Evolutionary conservation across 805 yeast species (phyloP), one percentile per base, ranked within the genome.

Genomic region (Wickerhamia fluorescens): DNA sequence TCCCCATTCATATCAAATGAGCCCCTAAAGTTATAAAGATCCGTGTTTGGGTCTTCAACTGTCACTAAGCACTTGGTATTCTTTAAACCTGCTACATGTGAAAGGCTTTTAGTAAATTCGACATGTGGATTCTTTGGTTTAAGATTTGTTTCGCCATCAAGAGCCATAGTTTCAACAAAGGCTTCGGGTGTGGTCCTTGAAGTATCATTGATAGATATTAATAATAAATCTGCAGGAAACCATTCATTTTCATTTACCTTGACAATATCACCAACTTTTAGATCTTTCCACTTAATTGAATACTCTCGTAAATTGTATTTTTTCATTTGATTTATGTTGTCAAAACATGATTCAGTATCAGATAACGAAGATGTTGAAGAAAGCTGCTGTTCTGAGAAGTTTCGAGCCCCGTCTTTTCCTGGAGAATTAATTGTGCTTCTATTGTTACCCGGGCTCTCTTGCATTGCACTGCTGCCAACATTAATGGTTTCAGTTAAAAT

Each of bases 61-160:
- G 80, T 72, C 3, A 85, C 59, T 3, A 69, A 56, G 0, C 75
- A 78, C 15, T 64, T 58, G 12, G 76, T 49, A 23, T 60, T 58
- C 16, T 65, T 66, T 29, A 84, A 49, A 0, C 71, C 71, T 2
- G 65, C 51, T 0, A 75, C 79, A 3, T 66, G 58, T 14, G 66
- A 58, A 24, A 78, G 62, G 7, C 54, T 38, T 10, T 70, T 68
- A 23, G 77, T 66, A 2, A 89, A 41, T 36, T 77, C 83, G 2
- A 69, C 63, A 37, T 78, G 81, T 0, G 95, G 83, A 12, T 61
- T 58, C 42, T 74, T 77, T 6, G 83, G 68, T 52, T 92, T 92
- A 36, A 92, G 63, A 49, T 87, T 89, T 0, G 97, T 92, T 54
- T 92, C 98, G 28, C 99, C 99, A 56, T 92, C 98, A 27, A 92